phyloP scores from a whole-genome alignment of 805 yeast species.

The Maudiozyma serrabonitensis region DNA sequence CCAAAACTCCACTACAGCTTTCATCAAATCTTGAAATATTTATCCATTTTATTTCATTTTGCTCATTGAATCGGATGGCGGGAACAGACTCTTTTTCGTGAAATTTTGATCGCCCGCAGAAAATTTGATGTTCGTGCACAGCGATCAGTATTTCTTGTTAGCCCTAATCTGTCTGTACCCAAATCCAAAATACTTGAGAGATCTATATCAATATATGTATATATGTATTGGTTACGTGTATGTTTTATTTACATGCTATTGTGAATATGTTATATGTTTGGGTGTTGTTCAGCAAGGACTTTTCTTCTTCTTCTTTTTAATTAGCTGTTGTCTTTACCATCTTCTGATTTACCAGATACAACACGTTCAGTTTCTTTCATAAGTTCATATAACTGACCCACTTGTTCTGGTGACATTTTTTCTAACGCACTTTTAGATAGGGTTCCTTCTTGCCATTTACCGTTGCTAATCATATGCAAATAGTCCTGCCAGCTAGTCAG shows the following conservation, averaged over 20 bases:
- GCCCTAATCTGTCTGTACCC: too few relatives aligned
- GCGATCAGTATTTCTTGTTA: background rate
- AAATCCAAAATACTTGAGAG: too few relatives aligned
- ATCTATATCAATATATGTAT: too few relatives aligned
- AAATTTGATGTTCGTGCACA: background rate
- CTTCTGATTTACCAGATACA: background rate
- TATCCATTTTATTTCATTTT: background rate
- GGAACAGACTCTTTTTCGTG: background rate
- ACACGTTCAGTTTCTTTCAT: slow-evolving; percentile 52
- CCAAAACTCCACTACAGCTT: background rate
- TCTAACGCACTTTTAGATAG: slow-evolving; percentile 58
- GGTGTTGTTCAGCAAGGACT: too few relatives aligned
- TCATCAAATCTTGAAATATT: background rate
- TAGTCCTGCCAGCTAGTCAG: slow-evolving; percentile 92
- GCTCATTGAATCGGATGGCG: too few relatives aligned
- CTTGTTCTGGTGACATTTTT: slow-evolving; percentile 85
- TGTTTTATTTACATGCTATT: too few relatives aligned
- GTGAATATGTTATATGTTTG: too few relatives aligned
- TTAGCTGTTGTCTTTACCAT: background rate
- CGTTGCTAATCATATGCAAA: slow-evolving; percentile 47
- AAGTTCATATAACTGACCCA: slow-evolving; percentile 69
- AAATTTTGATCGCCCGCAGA: background rate
- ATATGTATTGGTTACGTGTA: too few relatives aligned
- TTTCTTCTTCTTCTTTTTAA: background rate
- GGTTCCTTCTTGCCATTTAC: slow-evolving; percentile 53